Evolutionary conservation across 331 rosid genomes (phyloP).

Genomic region (Quercus phellos): DNA sequence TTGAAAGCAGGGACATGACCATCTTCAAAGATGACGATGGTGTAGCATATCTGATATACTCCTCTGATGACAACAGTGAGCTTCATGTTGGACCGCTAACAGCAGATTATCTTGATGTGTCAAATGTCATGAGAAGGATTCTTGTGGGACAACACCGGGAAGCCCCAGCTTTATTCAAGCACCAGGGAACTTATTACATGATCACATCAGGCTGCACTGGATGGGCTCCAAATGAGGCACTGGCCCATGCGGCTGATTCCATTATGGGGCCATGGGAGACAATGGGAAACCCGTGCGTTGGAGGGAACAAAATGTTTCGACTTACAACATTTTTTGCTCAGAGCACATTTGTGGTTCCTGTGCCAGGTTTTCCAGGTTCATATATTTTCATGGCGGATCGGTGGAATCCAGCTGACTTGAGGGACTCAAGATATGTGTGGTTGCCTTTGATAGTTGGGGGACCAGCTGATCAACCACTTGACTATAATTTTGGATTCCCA

Average conservation of each 20-base stretch:
- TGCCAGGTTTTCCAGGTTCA: slow-evolving; percentile 56
- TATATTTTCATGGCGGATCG: slow-evolving; percentile 88
- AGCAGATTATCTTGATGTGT: slow-evolving; percentile 67
- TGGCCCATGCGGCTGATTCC: slow-evolving; percentile 87
- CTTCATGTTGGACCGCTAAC: slow-evolving; percentile 89
- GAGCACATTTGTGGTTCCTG: slow-evolving; percentile 78
- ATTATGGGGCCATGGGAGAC: slow-evolving; percentile 93
- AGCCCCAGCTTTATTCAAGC: slow-evolving; percentile 94
- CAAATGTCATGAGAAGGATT: slow-evolving; percentile 51
- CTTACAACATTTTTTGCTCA: slow-evolving; percentile 83
- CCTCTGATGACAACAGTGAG: slow-evolving; percentile 93
- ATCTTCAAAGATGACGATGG: slow-evolving; percentile 89
- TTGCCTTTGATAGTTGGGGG: slow-evolving; percentile 92
- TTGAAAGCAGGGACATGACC: slow-evolving; percentile 94
- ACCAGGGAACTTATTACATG: slow-evolving; percentile 88
- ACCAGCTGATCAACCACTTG: slow-evolving; percentile 73
- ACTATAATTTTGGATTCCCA: slow-evolving; percentile 83
- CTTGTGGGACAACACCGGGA: slow-evolving; percentile 91
- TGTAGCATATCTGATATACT: slow-evolving; percentile 77
- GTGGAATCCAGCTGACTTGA: slow-evolving; percentile 90
- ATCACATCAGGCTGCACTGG: slow-evolving; percentile 98
- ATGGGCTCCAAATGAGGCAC: slow-evolving; percentile 99
- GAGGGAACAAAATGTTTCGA: slow-evolving; percentile 71
- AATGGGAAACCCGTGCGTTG: slow-evolving; percentile 82
- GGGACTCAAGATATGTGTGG: slow-evolving; percentile 91